These are phyloP conservation scores for Calocybe indica DNA, from an alignment of 768 basidiomycete species.

Conservation along the genomic window DNA sequence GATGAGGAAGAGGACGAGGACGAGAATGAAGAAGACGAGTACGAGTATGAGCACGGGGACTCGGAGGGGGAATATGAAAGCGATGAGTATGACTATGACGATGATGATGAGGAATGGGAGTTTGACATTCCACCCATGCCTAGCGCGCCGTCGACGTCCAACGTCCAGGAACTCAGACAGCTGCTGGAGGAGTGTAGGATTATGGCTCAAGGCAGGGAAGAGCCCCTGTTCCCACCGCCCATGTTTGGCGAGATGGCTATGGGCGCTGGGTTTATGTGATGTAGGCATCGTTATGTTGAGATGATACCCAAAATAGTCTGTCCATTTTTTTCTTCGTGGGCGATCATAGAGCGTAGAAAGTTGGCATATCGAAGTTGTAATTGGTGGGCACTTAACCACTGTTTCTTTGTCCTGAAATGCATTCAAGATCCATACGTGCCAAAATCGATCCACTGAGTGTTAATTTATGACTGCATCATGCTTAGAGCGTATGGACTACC, in stretches of 20 bases:
- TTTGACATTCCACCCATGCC: slow-evolving; percentile 21
- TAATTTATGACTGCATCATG: too few relatives aligned
- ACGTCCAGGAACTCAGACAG: slow-evolving; percentile 42
- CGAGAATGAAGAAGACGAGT: slow-evolving; percentile 23
- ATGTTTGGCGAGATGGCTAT: slow-evolving; percentile 9
- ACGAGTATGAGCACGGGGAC: slow-evolving; percentile 24
- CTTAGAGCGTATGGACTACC: too few relatives aligned
- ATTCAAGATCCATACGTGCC: too few relatives aligned
- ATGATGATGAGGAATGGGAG: slow-evolving; percentile 23
- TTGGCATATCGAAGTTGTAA: too few relatives aligned
- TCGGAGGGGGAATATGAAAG: slow-evolving; percentile 19
- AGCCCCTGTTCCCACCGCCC: slow-evolving; percentile 23
- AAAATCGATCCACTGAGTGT: too few relatives aligned
- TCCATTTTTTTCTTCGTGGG: too few relatives aligned
- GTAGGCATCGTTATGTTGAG: too few relatives aligned
- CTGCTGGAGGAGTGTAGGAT: slow-evolving; percentile 51
- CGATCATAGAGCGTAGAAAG: too few relatives aligned
- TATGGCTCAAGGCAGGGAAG: slow-evolving; percentile 40
- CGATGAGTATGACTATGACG: slow-evolving; percentile 19
- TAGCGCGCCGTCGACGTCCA: slow-evolving; percentile 15
- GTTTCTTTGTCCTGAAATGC: too few relatives aligned
- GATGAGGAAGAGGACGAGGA: slow-evolving; percentile 19
- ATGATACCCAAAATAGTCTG: too few relatives aligned
- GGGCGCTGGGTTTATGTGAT: neutral
- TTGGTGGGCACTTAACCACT: too few relatives aligned